Base-by-base conservation (phyloP, 345 rosid species). In the Microcos paniculata region DNA sequence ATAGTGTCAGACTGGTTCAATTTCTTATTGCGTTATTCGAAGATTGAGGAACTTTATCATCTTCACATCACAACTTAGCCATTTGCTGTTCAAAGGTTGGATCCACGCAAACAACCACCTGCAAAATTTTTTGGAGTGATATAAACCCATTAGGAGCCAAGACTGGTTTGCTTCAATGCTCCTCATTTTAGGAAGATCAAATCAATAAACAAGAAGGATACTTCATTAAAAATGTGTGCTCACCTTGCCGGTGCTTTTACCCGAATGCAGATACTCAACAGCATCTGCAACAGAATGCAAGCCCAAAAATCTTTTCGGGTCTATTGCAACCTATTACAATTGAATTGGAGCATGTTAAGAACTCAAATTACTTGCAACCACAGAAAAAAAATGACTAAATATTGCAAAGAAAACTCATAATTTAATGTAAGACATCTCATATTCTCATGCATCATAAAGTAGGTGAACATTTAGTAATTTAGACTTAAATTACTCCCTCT, bases 171-270 rank as follows among this genome's bases (percentile, higher is more conserved):
- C 51, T 1, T 64, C 16, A 45, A 43, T 23, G 21, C n/a, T n/a
- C 28, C n/a, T n/a, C 28, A 53, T 8, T 7, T 16, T 38, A 13
- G 1, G 19, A 61, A 33, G 45, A 70, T 38, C 15, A 30, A 55
- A 14, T 31, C 12, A 61, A 40, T 4, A 21, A 30, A 0, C n/a
- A 71, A 19, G 11, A 14, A 26, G 16, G 0, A 52, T 30, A 49
- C 16, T 6, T 16, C 45, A 11, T 10, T 30, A 6, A 53, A 30
- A n/a, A 23, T 9, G 26, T 52, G 35, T 67, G 68, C 58, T 71
- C 78, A 93, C 99, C 96, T 95, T 95, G 80, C 99, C 99, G 33
- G 90, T 86, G 71, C 99, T 96, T 93, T 84, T 93, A 79, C 98
- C 99, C 3, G 98, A 91, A 80, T 93, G 97, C 28, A 95, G 93